Evolutionary conservation across 1,139 yeast species (phyloP).

Genomic region (Diutina catenulata): DNA sequence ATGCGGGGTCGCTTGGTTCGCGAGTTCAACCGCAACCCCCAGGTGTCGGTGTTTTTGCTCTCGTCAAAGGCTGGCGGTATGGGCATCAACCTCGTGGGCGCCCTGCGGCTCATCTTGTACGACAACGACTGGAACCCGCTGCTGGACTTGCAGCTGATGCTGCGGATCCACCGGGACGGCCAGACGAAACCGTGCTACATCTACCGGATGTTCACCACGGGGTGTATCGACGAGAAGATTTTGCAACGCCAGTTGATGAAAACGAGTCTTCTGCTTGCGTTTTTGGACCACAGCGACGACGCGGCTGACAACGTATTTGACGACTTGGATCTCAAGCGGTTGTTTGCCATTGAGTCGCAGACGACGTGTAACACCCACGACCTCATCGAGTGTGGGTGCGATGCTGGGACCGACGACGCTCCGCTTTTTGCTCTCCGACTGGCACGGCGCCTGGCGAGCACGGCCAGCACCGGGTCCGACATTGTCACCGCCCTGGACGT

Average conservation of each 20-base stretch:
- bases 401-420: conserved; percentile 3
- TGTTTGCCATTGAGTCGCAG: conserved; percentile 44
- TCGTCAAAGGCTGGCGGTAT: conserved; percentile 94
- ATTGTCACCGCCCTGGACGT: background rate
- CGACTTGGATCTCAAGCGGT: conserved; percentile 55
- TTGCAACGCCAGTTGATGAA: conserved; percentile 90
- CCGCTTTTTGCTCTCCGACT: too few species aligned
- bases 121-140: conserved; percentile 97
- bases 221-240: conserved; percentile 90
- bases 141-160: conserved; percentile 90
- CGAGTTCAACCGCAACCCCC: conserved; percentile 45
- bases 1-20: conserved; percentile 56
- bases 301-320: conserved; percentile 39
- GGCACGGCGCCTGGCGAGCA: background rate
- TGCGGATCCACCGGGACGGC: conserved; percentile 90
- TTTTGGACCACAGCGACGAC: conserved; percentile 44
- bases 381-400: conserved; percentile 61
- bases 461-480: background rate
- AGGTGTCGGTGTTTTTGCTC: conserved; percentile 55
- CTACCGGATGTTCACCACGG: conserved; percentile 75
- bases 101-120: conserved; percentile 69
- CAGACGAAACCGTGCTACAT: conserved; percentile 70
- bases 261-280: conserved; percentile 64
- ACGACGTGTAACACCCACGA: conserved; percentile 75
- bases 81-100: conserved; percentile 85